Evolutionary conservation across 306 rosid genomes (phyloP), one percentile per base, ranked within the genome.

Genomic region (Nissolia schottii): DNA sequence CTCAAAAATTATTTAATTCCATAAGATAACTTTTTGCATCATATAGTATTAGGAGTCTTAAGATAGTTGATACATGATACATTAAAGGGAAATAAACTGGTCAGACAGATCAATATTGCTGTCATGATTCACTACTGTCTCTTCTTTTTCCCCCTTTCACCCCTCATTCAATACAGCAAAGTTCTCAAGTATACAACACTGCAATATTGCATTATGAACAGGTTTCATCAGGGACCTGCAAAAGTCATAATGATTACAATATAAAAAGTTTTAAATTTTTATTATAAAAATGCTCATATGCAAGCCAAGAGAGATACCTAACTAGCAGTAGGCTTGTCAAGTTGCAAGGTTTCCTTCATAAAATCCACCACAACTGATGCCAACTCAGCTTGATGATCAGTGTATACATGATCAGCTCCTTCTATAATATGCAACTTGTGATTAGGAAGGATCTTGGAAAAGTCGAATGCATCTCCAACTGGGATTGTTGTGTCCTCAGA

Each of bases 401-500:
- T 81, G 82, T 82, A 88, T 15, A 64, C 8, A 81, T 90, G 96
- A 70, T 88, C 77, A 60, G 91, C 96, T 40, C 96, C 96, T 79
- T 80, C 84, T 15, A 90, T 38, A 18, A 81, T 49, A 41, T 56
- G 92, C 31, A 90, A 40, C 70, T 92, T 76, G 89, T 90, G 96
- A 77, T 92, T 85, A 4, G 89, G 91, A 73, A 90, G 73, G 75
- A 88, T 84, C 82, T 93, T 88, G 45, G 87, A 84, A 49, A 92
- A 88, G 78, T 85, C 91, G 3, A 38, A 57, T 12, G 96, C 92
- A 56, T 90, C 95, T 71, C 70, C 79, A 48, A 79, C 85, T 0
- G 91, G 92, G 61, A 90, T 77, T 45, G 12, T 3, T 43, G 73
- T 37, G 57, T 88, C 96, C 4, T 71, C 82, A 22, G 84, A 67